Evolutionary conservation across 1,139 yeast species (phyloP).

Genomic region (Saccharomyces hybrid): DNA sequence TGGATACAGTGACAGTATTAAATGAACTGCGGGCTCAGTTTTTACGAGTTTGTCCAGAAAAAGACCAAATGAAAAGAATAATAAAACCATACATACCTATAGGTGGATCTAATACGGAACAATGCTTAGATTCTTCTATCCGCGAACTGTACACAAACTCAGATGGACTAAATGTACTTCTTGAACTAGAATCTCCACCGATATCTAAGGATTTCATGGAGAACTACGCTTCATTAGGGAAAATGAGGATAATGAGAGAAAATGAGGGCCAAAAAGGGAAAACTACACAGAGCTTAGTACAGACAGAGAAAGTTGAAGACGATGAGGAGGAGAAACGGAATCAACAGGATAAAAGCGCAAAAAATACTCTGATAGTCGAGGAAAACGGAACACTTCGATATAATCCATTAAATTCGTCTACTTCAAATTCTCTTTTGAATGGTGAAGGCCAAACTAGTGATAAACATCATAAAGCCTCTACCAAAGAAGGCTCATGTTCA

Average conservation of each 20-base stretch:
- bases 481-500: too few species aligned
- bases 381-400: background rate
- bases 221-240: slow-evolving; percentile 8
- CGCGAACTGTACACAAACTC: slow-evolving; percentile 17
- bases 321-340: background rate
- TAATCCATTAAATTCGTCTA: background rate
- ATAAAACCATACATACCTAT: too few species aligned
- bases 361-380: background rate
- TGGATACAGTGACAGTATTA: too few species aligned
- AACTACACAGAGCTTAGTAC: too few species aligned
- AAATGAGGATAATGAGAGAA: slow-evolving; percentile 9
- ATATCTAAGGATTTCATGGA: slow-evolving; percentile 25
- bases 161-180: slow-evolving; percentile 26
- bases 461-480: too few species aligned
- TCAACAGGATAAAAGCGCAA: background rate
- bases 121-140: slow-evolving; percentile 9
- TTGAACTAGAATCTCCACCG: slow-evolving; percentile 30
- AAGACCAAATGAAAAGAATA: too few species aligned
- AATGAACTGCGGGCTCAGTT: too few species aligned
- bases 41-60: too few species aligned
- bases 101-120: too few species aligned
- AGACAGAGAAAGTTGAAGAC: too few species aligned
- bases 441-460: too few species aligned
- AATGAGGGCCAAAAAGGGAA: slow-evolving; percentile 4
- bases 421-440: background rate